Evolutionary conservation across 2,329 filamentous ascomycete genomes (phyloP).

Genomic region (Aspergillus tanneri): DNA sequence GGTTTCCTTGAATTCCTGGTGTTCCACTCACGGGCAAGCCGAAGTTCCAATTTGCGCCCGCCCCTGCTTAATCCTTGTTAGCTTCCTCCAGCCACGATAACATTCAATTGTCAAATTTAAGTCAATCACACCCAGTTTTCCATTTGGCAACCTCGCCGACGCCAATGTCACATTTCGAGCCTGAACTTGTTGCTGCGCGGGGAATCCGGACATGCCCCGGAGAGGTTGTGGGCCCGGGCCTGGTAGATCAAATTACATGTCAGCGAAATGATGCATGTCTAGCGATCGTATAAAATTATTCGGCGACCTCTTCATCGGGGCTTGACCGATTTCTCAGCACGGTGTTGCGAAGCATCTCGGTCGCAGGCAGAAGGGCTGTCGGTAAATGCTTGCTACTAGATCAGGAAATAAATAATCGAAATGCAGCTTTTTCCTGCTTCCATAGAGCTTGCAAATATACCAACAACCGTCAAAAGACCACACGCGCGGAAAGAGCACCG

Average conservation of each 20-base stretch:
- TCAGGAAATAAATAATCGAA: conserved; percentile 4
- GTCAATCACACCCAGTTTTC: conserved; percentile 51
- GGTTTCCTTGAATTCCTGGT: conserved; percentile 51
- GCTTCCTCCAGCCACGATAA: conserved; percentile 15
- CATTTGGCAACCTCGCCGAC: conserved; percentile 53
- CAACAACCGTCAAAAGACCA: not conserved
- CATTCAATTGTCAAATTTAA: not conserved
- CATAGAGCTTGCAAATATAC: conserved; percentile 3
- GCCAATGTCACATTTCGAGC: conserved; percentile 49
- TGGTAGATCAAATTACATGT: conserved; percentile 26
- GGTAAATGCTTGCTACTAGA: conserved; percentile 24
- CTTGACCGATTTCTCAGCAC: conserved; percentile 3
- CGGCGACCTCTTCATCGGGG: conserved; percentile 8
- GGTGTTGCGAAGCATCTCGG: conserved; percentile 17
- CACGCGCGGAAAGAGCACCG: conserved; percentile 3
- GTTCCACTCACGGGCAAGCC: conserved; percentile 55
- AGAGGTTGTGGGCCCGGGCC: conserved; percentile 52
- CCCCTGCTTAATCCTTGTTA: conserved; percentile 42
- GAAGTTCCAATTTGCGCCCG: conserved; percentile 59
- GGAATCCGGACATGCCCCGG: conserved; percentile 56
- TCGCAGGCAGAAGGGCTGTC: conserved; percentile 24
- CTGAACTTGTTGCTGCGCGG: conserved; percentile 51
- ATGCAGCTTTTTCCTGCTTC: no score
- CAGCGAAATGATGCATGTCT: conserved; percentile 7
- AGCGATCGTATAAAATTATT: not conserved